Percentiles rank a stretch among this genome's conserved stretches.
Evolutionary conservation across 768 basidiomycete genomes (phyloP).

Genomic region (Hericium alpestre): DNA sequence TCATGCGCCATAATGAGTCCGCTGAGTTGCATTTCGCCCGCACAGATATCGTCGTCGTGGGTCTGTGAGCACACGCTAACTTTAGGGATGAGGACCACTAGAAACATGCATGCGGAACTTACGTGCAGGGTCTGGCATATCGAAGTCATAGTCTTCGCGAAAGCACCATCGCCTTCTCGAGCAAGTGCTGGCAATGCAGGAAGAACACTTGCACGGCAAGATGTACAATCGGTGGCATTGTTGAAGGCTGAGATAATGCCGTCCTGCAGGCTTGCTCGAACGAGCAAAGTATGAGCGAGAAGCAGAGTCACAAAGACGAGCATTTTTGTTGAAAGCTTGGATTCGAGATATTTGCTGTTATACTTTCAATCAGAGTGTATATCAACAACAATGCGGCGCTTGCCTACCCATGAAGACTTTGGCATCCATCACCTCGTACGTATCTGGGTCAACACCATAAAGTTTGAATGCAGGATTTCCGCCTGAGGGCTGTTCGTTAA

Average conservation of each 20-base stretch:
- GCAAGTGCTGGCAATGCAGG: background rate
- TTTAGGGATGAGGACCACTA: no score
- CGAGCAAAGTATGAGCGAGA: background rate
- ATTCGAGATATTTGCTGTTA: constrained; percentile 27
- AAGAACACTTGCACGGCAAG: background rate
- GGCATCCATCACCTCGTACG: constrained; percentile 54
- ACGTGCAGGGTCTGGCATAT: background rate
- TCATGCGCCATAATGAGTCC: background rate
- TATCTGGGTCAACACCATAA: constrained; percentile 57
- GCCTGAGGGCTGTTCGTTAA: constrained; percentile 19
- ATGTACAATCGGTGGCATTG: background rate
- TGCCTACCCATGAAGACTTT: constrained; percentile 37
- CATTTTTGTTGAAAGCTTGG: constrained; percentile 31
- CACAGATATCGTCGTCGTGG: background rate
- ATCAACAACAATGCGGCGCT: no score
- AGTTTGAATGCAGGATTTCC: constrained; percentile 48
- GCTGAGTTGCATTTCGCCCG: background rate
- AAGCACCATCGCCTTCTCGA: background rate
- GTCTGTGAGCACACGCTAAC: background rate
- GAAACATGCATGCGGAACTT: background rate
- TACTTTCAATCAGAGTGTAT: background rate
- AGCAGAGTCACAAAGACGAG: background rate
- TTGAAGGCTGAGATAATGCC: background rate
- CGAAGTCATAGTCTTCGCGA: background rate
- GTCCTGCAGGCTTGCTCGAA: background rate